These are phyloP conservation scores for Phaeotremella skinneri DNA, from an alignment of 768 basidiomycete species.

Conservation along the genomic window DNA sequence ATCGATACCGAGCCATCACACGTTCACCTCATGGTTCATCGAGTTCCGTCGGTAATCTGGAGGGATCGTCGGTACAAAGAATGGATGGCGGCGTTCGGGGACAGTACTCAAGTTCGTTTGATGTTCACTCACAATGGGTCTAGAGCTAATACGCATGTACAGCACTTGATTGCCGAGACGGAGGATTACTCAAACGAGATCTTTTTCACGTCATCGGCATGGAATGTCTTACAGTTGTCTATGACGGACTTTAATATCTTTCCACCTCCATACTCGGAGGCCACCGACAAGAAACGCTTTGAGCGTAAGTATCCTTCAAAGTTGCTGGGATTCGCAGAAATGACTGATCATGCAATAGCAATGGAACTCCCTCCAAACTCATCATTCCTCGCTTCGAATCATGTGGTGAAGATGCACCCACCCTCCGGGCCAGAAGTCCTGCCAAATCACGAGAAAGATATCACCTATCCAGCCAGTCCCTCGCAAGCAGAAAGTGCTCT, in stretches of 20 bases:
- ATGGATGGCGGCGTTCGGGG: constrained; percentile 70
- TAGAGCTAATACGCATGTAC: constrained; percentile 11
- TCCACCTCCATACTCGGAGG: constrained; percentile 60
- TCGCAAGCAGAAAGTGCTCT: constrained; percentile 48
- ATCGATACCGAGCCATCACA: constrained; percentile 27
- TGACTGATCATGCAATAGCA: constrained; percentile 23
- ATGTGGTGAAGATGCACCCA: constrained; percentile 38
- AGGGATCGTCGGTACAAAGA: constrained; percentile 66
- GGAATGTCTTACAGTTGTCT: constrained; percentile 69
- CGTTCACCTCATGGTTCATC: constrained; percentile 59
- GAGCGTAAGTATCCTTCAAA: constrained; percentile 20
- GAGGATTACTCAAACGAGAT: constrained; percentile 64
- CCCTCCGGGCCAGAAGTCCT: constrained; percentile 15
- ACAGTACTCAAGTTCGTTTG: constrained; percentile 61
- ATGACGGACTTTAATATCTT: constrained; percentile 73
- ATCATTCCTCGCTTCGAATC: constrained; percentile 52
- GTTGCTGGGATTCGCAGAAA: constrained; percentile 50
- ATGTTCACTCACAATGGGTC: neutral
- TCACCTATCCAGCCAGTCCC: constrained; percentile 17
- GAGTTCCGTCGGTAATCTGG: constrained; percentile 68
- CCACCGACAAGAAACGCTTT: constrained; percentile 33
- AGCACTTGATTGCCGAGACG: constrained; percentile 76
- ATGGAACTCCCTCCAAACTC: constrained; percentile 58
- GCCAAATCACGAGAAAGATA: constrained; percentile 23
- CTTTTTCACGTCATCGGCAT: constrained; percentile 71